Conservation (phyloP, 768 basidiomycete genomes). For the Rhodocollybia butyracea region DNA sequence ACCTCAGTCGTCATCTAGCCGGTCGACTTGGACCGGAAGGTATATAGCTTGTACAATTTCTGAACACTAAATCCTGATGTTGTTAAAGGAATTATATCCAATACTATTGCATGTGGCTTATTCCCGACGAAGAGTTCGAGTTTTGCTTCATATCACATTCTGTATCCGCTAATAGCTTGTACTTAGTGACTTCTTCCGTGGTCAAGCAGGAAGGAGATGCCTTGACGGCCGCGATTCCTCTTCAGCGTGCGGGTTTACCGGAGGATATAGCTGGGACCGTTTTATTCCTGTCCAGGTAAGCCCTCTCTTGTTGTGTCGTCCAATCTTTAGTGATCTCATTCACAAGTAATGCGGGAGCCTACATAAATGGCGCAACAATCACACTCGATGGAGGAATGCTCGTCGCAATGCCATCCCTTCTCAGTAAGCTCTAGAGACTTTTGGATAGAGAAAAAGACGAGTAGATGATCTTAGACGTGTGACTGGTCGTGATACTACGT, state of each 20-base stretch:
- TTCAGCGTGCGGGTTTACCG: constrained; percentile 53
- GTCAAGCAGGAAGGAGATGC: constrained; percentile 41
- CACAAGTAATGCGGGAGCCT: too few relatives aligned
- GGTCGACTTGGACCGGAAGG: constrained; percentile 53
- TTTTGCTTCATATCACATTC: not conserved
- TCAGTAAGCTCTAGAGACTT: constrained; percentile 29
- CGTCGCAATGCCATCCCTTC: constrained; percentile 30
- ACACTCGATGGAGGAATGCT: constrained; percentile 58
- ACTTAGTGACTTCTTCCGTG: constrained; percentile 52
- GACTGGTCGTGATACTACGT: too few relatives aligned
- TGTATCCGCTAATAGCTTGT: not conserved
- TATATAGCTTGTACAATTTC: not conserved
- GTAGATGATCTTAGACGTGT: too few relatives aligned
- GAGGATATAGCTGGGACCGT: constrained; percentile 66
- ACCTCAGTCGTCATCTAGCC: constrained; percentile 56
- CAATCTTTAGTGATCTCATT: too few relatives aligned
- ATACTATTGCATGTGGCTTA: constrained; percentile 58
- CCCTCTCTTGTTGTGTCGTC: too few relatives aligned
- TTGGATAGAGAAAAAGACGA: too few relatives aligned
- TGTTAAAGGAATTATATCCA: constrained; percentile 47
- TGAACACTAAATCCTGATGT: not conserved
- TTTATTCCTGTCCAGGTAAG: constrained; percentile 57
- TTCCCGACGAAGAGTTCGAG: constrained; percentile 40
- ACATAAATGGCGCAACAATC: constrained; percentile 62
- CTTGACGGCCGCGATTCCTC: constrained; percentile 42